Base-by-base conservation (phyloP, 345 rosid genomes). In the Balakata baccata region DNA sequence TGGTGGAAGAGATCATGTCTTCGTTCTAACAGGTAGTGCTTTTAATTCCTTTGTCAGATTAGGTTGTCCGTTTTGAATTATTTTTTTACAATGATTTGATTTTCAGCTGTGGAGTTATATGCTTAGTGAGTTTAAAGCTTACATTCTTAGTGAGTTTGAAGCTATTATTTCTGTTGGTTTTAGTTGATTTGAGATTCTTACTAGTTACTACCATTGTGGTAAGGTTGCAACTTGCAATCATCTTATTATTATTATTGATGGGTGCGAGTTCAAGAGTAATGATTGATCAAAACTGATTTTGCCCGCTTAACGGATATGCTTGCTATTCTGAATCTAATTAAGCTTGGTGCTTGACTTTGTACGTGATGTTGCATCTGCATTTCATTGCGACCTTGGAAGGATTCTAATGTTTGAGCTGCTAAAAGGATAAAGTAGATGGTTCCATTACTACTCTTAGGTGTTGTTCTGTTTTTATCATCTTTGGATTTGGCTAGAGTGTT, bases 1-100 rank as follows among this genome's bases (percentile, higher is more conserved):
- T 0, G 86, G 91, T 12, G 99, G 98, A 7, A 81, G 85, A 66
- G 97, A 95, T 87, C 98, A 95, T 75, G 97, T 95, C 57, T 95
- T 95, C 81, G 94, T 91, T 77, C 93, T 91, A 17, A 89, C 99
- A 0, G 97, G 99, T 95, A 82, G 3, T 41, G 65, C 60, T 49
- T 43, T 39, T 59, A 17, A 66, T 37, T 1, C 11, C 63, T 29
- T 51, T 22, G 6, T 61, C 16, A 57, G 70, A n/a, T 39, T 14
- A n/a, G n/a, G n/a, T n/a, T n/a, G n/a, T n/a, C n/a, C n/a, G 3
- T 11, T 63, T 70, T 39, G n/a, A n/a, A n/a, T n/a, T n/a, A n/a
- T 18, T 18, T 43, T 4, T 39, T 23, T 57, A 22, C 22, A 54
- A 37, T 22, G 45, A 17, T 57, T 41, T 56, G 76, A n/a, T 23